Percentiles rank a stretch among this genome's conserved stretches.
phyloP scores from a whole-genome alignment of 2,329 filamentous ascomycete species.

The Colletotrichum magnum region DNA sequence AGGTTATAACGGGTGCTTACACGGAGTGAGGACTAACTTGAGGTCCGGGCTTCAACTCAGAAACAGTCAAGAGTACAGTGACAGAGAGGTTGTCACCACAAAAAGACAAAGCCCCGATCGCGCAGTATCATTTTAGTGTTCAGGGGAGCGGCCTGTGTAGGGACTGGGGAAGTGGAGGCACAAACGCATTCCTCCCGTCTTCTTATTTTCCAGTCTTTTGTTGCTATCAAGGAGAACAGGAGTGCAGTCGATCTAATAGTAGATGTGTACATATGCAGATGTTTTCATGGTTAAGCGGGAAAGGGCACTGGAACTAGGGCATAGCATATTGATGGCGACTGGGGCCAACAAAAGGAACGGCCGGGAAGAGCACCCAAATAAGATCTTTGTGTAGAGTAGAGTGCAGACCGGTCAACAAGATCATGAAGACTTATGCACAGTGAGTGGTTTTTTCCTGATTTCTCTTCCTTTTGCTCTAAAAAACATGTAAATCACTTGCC shows the following conservation, averaged over 20 bases:
- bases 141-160: not conserved
- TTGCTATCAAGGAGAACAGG: not conserved
- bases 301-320: slow-evolving; percentile 34
- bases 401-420: slow-evolving; percentile 9
- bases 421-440: slow-evolving; percentile 7
- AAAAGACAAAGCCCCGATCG: too few species aligned
- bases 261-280: slow-evolving; percentile 29
- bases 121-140: too few species aligned
- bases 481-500: too few species aligned
- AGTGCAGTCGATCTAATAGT: slow-evolving; percentile 19
- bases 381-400: slow-evolving; percentile 13
- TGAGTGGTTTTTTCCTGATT: not conserved
- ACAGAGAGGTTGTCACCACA: too few species aligned
- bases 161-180: not conserved
- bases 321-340: slow-evolving; percentile 32
- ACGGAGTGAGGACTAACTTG: not conserved
- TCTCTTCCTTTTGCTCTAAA: too few species aligned
- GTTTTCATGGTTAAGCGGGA: slow-evolving; percentile 29
- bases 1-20: not conserved
- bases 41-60: too few species aligned
- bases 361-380: not conserved
- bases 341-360: slow-evolving; percentile 11
- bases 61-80: too few species aligned
- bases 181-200: slow-evolving; percentile 5
- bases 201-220: slow-evolving; percentile 27